Evolutionary conservation across 1,139 yeast species (phyloP).

Genomic region (Scheffersomyces segobiensis): DNA sequence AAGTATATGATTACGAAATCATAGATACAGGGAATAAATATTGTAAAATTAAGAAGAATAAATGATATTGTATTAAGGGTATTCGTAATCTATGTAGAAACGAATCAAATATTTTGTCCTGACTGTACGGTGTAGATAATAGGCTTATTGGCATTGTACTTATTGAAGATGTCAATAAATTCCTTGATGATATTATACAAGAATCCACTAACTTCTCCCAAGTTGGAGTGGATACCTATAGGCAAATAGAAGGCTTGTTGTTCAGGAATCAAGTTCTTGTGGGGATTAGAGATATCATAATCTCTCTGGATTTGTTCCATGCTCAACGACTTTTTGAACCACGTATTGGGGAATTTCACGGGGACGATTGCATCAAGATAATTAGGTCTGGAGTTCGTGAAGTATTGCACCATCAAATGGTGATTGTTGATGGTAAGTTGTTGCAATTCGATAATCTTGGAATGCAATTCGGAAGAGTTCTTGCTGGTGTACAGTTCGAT

Average conservation of each 20-base stretch:
- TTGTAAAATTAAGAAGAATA: slow-evolving; percentile 1
- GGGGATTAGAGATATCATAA: slow-evolving; percentile 8
- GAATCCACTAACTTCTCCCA: slow-evolving; percentile 35
- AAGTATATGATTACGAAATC: slow-evolving; percentile 47
- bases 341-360: slow-evolving; percentile 33
- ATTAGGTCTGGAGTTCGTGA: slow-evolving; percentile 27
- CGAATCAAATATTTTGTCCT: slow-evolving; percentile 5
- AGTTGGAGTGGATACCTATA: slow-evolving; percentile 36
- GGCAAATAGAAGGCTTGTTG: slow-evolving; percentile 36
- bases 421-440: slow-evolving; percentile 25
- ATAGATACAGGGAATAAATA: slow-evolving; percentile 3
- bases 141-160: slow-evolving; percentile 14
- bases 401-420: slow-evolving; percentile 20
- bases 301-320: slow-evolving; percentile 14
- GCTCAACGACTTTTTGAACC: slow-evolving; percentile 25
- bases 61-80: not conserved
- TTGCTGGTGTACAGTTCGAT: slow-evolving; percentile 25
- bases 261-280: slow-evolving; percentile 14
- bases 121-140: slow-evolving; percentile 14
- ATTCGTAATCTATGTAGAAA: not conserved
- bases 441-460: slow-evolving; percentile 31
- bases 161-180: slow-evolving; percentile 29
- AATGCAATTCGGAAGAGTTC: slow-evolving; percentile 17
- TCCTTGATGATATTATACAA: slow-evolving; percentile 32
- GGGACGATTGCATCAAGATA: slow-evolving; percentile 30